Evolutionary conservation across 495 filamentous ascomycete genomes (phyloP), one percentile per base, ranked within the genome.

Genomic region (Pyronema omphalodes): DNA sequence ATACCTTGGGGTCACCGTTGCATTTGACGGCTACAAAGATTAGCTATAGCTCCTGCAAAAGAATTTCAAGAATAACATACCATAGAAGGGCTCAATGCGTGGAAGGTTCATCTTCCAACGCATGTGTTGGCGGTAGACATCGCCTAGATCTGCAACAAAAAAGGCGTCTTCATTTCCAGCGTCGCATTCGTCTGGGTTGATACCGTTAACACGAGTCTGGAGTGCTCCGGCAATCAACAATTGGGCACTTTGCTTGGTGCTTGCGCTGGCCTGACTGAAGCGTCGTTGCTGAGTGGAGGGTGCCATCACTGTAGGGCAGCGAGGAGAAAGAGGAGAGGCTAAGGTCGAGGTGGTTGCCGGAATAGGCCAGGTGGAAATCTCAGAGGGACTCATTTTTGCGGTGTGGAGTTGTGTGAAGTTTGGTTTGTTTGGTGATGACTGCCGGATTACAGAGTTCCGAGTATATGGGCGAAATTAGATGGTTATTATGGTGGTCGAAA

Each of bases 111-210:
- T 73, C 76, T 94, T 96, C 93, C 91, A 99, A 67, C 88, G 81
- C 70, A 95, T 74, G 65, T 96, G 91, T 77, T 99, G 91, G 67
- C 91, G 86, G 72, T 96, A 96, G 58, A 96, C 84, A 72, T 96
- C 89, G 66, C 93, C 91, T 69, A 99, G 80, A 71, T 99, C 91
- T 58, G 84, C 88, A 56, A 99, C 93, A 68, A 94, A 96, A 69
- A 96, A 99, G 34, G 91, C 79, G 74, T 95, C 91, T 70, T 96
- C 91, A 55, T 86, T 88, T 54, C 93, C 93, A 34, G 85, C 75
- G 49, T 81, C 84, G 68, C 93, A 96, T 54, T 69, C 71, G 60
- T 95, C 84, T 55, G 82, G 78, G 74, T 98, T 78, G 59, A 96
- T 81, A 58, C 69, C 76, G 55, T 84, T 76, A 51, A 94, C 81